phyloP scores from a whole-genome alignment of 805 yeast species.

The Clavispora asparagi region DNA sequence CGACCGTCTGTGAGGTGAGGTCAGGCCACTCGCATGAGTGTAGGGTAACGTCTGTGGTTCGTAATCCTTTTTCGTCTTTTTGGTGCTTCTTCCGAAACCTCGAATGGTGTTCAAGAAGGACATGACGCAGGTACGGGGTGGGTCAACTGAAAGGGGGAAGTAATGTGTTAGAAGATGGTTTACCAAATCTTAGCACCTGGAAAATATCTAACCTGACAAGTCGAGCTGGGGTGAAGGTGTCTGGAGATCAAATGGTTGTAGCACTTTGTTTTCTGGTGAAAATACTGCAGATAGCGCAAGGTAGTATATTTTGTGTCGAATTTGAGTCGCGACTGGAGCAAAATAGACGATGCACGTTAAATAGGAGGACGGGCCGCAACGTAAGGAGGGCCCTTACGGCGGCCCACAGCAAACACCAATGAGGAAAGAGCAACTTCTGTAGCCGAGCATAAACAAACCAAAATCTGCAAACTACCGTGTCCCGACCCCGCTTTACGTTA shows the following conservation, averaged over 20 bases:
- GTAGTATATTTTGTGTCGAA: neutral
- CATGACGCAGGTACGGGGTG: constrained; percentile 20
- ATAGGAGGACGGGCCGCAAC: neutral
- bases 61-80: constrained; percentile 35
- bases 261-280: neutral
- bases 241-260: neutral
- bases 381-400: neutral
- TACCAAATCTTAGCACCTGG: neutral
- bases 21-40: constrained; percentile 26
- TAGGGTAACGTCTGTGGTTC: constrained; percentile 26
- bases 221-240: neutral
- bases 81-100: constrained; percentile 43
- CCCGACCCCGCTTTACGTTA: too few species aligned
- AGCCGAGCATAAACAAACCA: too few species aligned
- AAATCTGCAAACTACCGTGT: too few species aligned
- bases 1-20: constrained; percentile 30
- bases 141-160: neutral
- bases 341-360: neutral
- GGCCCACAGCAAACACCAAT: neutral
- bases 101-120: constrained; percentile 44
- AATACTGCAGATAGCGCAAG: neutral
- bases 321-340: neutral
- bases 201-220: too few species aligned
- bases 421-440: neutral
- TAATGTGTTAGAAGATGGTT: neutral